These are phyloP conservation scores for Citrus australasica DNA, from an alignment of 345 rosid genomes.

Conservation along the genomic window DNA sequence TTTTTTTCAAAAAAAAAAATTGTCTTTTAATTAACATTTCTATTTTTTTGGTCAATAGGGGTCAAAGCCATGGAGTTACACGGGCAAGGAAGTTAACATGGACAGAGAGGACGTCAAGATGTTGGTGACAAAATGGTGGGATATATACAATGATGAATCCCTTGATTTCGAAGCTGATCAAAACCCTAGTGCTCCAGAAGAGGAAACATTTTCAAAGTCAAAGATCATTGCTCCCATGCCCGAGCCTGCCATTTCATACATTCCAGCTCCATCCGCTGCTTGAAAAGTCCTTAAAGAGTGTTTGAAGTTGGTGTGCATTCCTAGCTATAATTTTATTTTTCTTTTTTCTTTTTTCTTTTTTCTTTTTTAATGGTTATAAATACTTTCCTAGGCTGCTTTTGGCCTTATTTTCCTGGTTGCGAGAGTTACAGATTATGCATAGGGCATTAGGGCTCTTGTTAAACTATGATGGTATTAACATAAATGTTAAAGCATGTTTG, in stretches of 20 bases:
- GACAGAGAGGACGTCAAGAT: slow-evolving; percentile 80
- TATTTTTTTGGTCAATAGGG: slow-evolving; percentile 37
- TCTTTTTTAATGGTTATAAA: not conserved
- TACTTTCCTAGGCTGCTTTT: not conserved
- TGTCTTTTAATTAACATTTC: not conserved
- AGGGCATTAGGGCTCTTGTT: not conserved
- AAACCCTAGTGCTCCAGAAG: slow-evolving; percentile 22
- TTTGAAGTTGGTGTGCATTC: slow-evolving; percentile 14
- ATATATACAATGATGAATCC: slow-evolving; percentile 61
- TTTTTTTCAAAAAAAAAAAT: not conserved
- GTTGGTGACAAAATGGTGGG: slow-evolving; percentile 78
- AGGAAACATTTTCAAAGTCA: slow-evolving; percentile 36
- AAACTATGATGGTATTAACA: not conserved
- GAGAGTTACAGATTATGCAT: not conserved
- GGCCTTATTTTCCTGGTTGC: not conserved
- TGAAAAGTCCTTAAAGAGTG: slow-evolving; percentile 15
- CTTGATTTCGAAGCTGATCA: slow-evolving; percentile 36
- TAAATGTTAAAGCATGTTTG: not conserved
- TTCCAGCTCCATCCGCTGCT: slow-evolving; percentile 77
- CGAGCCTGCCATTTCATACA: slow-evolving; percentile 47
- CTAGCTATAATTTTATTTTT: not conserved
- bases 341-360: not conserved
- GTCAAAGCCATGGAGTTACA: slow-evolving; percentile 90
- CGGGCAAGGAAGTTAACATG: slow-evolving; percentile 79
- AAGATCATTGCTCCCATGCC: slow-evolving; percentile 48